Conservation (phyloP, 441 rosid species). For the Croton setiger region DNA sequence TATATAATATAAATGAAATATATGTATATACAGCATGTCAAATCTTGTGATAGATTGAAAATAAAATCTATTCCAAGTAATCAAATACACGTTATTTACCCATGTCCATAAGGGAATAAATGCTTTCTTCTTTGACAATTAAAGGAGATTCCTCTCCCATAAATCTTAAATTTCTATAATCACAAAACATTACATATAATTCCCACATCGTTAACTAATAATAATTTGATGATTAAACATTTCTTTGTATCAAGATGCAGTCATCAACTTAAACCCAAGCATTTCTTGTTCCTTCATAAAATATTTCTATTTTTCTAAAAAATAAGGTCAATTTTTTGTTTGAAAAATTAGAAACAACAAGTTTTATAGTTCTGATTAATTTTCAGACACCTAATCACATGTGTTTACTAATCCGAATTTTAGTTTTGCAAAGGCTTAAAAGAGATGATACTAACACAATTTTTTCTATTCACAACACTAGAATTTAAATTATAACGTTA, state of each 20-base stretch:
- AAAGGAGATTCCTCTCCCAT: constrained; percentile 56
- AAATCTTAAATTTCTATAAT: constrained; percentile 11
- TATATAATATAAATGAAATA: too few relatives aligned
- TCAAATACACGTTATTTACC: constrained; percentile 18
- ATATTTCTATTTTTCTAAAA: not conserved
- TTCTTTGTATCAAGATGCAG: too few relatives aligned
- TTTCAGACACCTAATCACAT: too few relatives aligned
- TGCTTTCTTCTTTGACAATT: constrained; percentile 75
- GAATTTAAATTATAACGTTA: too few relatives aligned
- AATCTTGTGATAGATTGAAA: constrained; percentile 13
- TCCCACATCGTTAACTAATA: not conserved
- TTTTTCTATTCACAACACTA: not conserved
- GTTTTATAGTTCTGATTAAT: not conserved
- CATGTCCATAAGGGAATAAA: constrained; percentile 44
- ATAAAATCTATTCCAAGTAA: constrained; percentile 2
- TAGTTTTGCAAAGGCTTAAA: too few relatives aligned
- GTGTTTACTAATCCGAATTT: too few relatives aligned
- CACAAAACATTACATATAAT: not conserved
- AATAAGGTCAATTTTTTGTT: not conserved
- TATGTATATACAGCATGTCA: too few relatives aligned
- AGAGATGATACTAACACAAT: too few relatives aligned
- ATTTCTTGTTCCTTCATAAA: too few relatives aligned
- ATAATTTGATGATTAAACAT: too few relatives aligned
- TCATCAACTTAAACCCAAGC: not conserved
- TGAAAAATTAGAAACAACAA: too few relatives aligned